Evolutionary conservation across 164 flowering plant species (phyloP).

Genomic region (Berberis thunbergii): DNA sequence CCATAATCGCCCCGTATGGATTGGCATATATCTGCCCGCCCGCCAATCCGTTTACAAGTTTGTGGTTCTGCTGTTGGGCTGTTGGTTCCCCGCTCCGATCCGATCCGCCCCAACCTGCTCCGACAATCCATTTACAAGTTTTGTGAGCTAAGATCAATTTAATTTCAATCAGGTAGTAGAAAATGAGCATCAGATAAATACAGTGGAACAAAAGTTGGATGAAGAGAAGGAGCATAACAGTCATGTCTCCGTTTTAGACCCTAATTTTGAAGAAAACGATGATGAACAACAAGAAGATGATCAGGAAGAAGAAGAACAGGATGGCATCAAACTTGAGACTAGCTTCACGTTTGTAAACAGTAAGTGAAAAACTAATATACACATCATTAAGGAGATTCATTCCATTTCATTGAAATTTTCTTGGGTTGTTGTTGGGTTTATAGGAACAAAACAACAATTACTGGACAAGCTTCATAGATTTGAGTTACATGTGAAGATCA

Average conservation of each 20-base stretch:
- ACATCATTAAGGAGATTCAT: too few relatives aligned
- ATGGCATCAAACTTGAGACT: slow-evolving; percentile 36
- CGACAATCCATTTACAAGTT: too few relatives aligned
- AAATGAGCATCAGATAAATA: slow-evolving; percentile 8
- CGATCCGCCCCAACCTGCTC: too few relatives aligned
- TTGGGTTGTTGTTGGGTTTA: slow-evolving; percentile 1
- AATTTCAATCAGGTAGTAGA: slow-evolving; percentile 15
- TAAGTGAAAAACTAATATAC: slow-evolving; percentile 21
- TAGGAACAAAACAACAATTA: slow-evolving; percentile 67
- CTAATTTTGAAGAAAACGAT: slow-evolving; percentile 50
- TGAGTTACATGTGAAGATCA: slow-evolving; percentile 25
- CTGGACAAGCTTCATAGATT: slow-evolving; percentile 60
- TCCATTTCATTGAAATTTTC: neutral
- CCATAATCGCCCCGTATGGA: too few relatives aligned
- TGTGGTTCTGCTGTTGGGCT: too few relatives aligned
- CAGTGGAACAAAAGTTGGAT: slow-evolving; percentile 23
- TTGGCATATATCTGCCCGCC: too few relatives aligned
- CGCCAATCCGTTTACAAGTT: too few relatives aligned
- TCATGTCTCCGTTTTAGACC: slow-evolving; percentile 81
- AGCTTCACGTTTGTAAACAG: slow-evolving; percentile 70
- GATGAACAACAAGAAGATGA: slow-evolving; percentile 17
- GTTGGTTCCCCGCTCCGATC: too few relatives aligned
- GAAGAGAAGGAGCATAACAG: slow-evolving; percentile 80
- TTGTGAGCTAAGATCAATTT: neutral
- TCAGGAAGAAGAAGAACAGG: slow-evolving; percentile 15